Percentiles rank a stretch among this genome's conserved stretches.
Evolutionary conservation across 306 rosid genomes (phyloP).

Genomic region (Cicer chorassanicum): DNA sequence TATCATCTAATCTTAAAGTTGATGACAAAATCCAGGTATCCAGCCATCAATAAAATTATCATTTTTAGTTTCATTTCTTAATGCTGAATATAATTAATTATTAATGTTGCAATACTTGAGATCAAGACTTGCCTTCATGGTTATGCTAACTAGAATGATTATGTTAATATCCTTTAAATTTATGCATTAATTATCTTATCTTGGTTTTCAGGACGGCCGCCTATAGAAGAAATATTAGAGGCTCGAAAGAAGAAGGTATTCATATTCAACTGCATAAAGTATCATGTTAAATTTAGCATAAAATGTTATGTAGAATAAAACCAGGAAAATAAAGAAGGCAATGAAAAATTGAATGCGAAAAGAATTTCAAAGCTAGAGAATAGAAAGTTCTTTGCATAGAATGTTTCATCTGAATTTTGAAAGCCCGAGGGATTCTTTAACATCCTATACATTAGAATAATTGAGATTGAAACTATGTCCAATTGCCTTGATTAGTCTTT

Average conservation of each 20-base stretch:
- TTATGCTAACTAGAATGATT: slow-evolving; percentile 29
- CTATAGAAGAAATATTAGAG: slow-evolving; percentile 75
- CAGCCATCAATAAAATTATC: slow-evolving; percentile 20
- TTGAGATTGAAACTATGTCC: slow-evolving; percentile 1
- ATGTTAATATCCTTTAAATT: slow-evolving; percentile 1
- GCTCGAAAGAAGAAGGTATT: slow-evolving; percentile 74
- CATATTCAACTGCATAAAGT: slow-evolving; percentile 18
- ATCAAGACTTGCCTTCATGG: slow-evolving; percentile 20
- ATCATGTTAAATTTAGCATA: slow-evolving; percentile 5
- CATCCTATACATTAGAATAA: not conserved
- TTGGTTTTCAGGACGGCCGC: slow-evolving; percentile 71
- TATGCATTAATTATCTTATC: slow-evolving; percentile 2
- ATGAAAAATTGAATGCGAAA: not conserved
- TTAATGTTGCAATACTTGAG: not conserved
- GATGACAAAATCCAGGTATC: slow-evolving; percentile 25
- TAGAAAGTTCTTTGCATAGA: too few species aligned
- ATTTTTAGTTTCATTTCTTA: slow-evolving; percentile 28
- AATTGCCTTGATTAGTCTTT: slow-evolving; percentile 28
- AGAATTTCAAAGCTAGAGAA: not conserved
- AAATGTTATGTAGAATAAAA: slow-evolving; percentile 16
- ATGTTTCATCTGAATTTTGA: not conserved
- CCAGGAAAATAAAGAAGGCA: slow-evolving; percentile 3
- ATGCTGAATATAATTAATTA: slow-evolving; percentile 4
- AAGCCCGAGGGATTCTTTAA: slow-evolving; percentile 6
- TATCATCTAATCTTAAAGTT: slow-evolving; percentile 18